A percentile compares a stretch with the other conserved stretches of the same genome.
Conservation (phyloP, 1,139 yeast species). For the Candida freyschussii region DNA sequence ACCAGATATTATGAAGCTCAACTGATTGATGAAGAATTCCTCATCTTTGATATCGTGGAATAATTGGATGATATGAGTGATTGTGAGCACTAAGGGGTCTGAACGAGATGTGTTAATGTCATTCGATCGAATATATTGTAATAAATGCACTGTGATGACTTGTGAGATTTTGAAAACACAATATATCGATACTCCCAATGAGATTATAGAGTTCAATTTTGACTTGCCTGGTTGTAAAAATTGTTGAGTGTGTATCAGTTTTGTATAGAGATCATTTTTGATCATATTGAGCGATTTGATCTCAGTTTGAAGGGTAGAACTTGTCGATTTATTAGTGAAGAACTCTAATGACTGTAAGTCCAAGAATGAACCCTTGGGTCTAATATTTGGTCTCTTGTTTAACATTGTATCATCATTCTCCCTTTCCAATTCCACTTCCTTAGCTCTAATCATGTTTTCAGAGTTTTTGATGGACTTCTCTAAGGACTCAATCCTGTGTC, state of each 20-base stretch:
- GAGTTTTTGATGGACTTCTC: constrained; percentile 32
- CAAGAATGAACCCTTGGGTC: constrained; percentile 20
- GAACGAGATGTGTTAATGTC: constrained; percentile 17
- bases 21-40: constrained; percentile 18
- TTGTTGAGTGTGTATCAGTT: constrained; percentile 15
- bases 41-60: constrained; percentile 21
- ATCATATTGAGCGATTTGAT: constrained; percentile 18
- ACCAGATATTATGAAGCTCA: constrained; percentile 24
- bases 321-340: constrained; percentile 5
- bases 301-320: constrained; percentile 15
- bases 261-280: constrained; percentile 22
- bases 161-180: constrained; percentile 24
- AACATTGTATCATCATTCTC: constrained; percentile 6
- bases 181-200: constrained; percentile 15
- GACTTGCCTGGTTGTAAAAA: constrained; percentile 1
- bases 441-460: constrained; percentile 27
- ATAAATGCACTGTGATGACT: constrained; percentile 11
- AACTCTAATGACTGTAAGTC: constrained; percentile 13
- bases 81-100: constrained; percentile 25
- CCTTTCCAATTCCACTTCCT: constrained; percentile 12
- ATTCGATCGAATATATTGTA: constrained; percentile 6
- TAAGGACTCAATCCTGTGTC: constrained; percentile 22
- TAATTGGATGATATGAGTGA: constrained; percentile 18
- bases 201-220: constrained; percentile 1
- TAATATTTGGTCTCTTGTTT: constrained; percentile 15